Evolutionary conservation across 352 stramenopile species (phyloP).

Genomic region (Blastocystis sp.): DNA sequence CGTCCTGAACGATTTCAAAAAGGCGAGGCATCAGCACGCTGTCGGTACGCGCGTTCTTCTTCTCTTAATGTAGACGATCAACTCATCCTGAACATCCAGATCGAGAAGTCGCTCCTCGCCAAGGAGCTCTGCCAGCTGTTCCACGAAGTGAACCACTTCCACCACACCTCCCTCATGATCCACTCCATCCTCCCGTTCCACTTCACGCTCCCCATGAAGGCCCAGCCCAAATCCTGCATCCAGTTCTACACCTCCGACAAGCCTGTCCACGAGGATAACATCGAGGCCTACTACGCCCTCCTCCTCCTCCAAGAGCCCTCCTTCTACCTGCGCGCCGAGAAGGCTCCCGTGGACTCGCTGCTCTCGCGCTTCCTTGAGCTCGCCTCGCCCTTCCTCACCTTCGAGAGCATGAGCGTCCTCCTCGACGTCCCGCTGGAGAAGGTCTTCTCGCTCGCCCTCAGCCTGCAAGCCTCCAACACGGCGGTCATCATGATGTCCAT

Average conservation of each 20-base stretch:
- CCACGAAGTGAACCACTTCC: conserved; percentile 68
- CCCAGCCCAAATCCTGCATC: conserved; percentile 28
- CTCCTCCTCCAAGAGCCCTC: conserved; percentile 27
- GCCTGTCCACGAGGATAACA: conserved; percentile 4
- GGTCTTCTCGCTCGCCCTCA: conserved; percentile 24
- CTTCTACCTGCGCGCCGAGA: conserved; percentile 24
- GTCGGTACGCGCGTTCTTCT: background rate
- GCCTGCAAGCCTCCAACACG: conserved; percentile 50
- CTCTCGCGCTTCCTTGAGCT: conserved; percentile 32
- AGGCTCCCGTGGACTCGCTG: background rate
- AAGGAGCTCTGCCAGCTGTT: conserved; percentile 40
- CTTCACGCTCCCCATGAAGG: conserved; percentile 37
- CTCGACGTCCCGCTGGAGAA: conserved; percentile 52
- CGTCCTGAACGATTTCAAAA: conserved; percentile 53
- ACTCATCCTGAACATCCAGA: conserved; percentile 26
- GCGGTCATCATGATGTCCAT: conserved; percentile 47
- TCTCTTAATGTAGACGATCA: conserved; percentile 43
- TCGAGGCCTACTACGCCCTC: conserved; percentile 43
- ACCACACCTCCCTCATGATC: conserved; percentile 40
- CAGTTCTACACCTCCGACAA: conserved; percentile 65
- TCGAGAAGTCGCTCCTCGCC: conserved; percentile 37
- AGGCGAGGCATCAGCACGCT: background rate
- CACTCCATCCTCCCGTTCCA: conserved; percentile 35
- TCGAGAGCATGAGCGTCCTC: conserved; percentile 55
- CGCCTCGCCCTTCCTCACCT: conserved; percentile 51